Percentiles rank a stretch among this genome's conserved stretches.
These are phyloP conservation scores for Xenoacremonium recifei DNA, from an alignment of 2,329 filamentous ascomycete genomes.

Conservation along the genomic window DNA sequence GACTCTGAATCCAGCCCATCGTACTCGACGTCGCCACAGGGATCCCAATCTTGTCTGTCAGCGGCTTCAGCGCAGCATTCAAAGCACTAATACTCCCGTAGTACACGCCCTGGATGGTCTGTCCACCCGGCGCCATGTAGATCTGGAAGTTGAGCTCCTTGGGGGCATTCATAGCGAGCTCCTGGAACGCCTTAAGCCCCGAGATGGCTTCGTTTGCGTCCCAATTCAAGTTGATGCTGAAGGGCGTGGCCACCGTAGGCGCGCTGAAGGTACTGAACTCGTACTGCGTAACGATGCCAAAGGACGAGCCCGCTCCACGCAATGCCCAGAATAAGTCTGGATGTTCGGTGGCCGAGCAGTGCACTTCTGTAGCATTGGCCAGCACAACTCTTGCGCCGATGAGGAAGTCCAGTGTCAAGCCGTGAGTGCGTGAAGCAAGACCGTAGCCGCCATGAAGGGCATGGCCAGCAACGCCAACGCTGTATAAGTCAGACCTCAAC, in stretches of 20 bases:
- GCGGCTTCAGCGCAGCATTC: slow-evolving; percentile 12
- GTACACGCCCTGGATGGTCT: slow-evolving; percentile 28
- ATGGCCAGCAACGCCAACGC: slow-evolving; percentile 29
- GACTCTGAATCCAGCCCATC: slow-evolving; percentile 24
- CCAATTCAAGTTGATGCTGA: slow-evolving; percentile 21
- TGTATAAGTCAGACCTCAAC: slow-evolving; percentile 10
- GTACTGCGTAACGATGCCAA: slow-evolving; percentile 29
- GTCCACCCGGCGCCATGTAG: slow-evolving; percentile 14
- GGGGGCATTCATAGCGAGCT: slow-evolving; percentile 18
- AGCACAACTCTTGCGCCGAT: slow-evolving; percentile 28
- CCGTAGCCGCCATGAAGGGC: slow-evolving; percentile 30
- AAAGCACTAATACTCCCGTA: slow-evolving; percentile 21
- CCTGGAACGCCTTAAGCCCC: slow-evolving; percentile 24
- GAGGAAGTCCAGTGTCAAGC: slow-evolving; percentile 28
- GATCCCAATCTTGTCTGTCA: slow-evolving; percentile 16
- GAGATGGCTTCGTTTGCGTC: slow-evolving; percentile 11
- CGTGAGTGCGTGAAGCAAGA: slow-evolving; percentile 26
- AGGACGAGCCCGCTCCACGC: slow-evolving; percentile 30
- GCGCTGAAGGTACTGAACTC: slow-evolving; percentile 26
- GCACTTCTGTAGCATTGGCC: slow-evolving; percentile 22
- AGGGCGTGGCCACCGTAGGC: slow-evolving; percentile 17
- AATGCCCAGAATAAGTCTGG: slow-evolving; percentile 30
- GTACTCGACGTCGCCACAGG: slow-evolving; percentile 11
- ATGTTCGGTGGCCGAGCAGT: slow-evolving; percentile 21
- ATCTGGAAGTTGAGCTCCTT: slow-evolving; percentile 30